phyloP scores from a whole-genome alignment of 2,329 filamentous ascomycete species.

The Curvularia lunata region DNA sequence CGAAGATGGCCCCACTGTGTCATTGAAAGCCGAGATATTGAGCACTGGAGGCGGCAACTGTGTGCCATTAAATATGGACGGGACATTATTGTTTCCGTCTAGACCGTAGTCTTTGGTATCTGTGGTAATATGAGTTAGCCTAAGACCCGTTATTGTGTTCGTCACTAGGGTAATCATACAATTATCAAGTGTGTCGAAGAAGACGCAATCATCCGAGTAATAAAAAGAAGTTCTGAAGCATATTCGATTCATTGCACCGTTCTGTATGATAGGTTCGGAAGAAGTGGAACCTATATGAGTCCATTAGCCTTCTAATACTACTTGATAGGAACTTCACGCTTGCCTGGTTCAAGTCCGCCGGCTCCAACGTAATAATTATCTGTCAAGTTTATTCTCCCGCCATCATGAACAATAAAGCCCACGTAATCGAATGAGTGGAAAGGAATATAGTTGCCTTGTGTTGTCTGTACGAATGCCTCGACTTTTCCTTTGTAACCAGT shows the following conservation, averaged over 20 bases:
- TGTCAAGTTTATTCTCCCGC: conserved; percentile 18
- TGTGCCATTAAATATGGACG: conserved; percentile 12
- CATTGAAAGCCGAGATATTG: conserved; percentile 13
- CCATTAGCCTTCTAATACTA: not conserved
- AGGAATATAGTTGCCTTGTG: conserved; percentile 9
- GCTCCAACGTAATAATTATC: conserved; percentile 8
- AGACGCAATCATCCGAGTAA: too few relatives aligned
- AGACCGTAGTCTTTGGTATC: conserved; percentile 1
- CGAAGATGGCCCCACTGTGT: not conserved
- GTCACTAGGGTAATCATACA: conserved; percentile 1
- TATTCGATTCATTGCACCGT: not conserved
- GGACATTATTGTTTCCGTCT: not conserved
- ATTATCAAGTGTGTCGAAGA: too few relatives aligned
- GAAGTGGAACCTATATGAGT: not conserved
- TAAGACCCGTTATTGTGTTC: not conserved
- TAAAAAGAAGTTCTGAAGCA: too few relatives aligned
- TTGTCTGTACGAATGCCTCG: conserved; percentile 16
- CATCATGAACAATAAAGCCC: conserved; percentile 25
- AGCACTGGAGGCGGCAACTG: conserved; percentile 9
- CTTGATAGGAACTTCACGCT: not conserved
- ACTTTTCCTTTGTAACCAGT: conserved; percentile 25
- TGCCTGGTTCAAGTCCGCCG: not conserved
- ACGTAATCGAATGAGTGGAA: conserved; percentile 15
- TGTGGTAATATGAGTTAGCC: not conserved
- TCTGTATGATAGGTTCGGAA: not conserved